Conservation (phyloP, 2,329 filamentous ascomycete species). For the Chaetomium strumarium region DNA sequence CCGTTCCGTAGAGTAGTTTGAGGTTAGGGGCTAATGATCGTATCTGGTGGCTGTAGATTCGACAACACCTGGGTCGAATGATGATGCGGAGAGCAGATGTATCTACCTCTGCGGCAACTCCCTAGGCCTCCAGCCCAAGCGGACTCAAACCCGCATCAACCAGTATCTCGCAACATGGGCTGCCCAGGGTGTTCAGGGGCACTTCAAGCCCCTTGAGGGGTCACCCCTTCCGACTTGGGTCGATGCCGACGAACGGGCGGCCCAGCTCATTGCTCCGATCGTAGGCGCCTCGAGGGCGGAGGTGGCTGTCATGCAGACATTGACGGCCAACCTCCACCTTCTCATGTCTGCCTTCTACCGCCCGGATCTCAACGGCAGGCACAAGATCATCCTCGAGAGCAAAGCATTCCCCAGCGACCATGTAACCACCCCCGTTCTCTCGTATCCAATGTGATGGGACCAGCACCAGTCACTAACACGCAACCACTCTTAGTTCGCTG, state of each 20-base stretch:
- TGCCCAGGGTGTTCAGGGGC: slow-evolving; percentile 68
- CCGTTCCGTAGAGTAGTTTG: neutral
- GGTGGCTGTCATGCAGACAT: slow-evolving; percentile 72
- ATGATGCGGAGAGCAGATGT: slow-evolving; percentile 24
- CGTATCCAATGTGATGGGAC: no score
- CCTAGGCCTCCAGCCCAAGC: slow-evolving; percentile 65
- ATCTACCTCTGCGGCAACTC: slow-evolving; percentile 79
- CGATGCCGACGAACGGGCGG: slow-evolving; percentile 62
- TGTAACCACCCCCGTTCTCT: slow-evolving; percentile 41
- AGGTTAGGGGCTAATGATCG: slow-evolving; percentile 6
- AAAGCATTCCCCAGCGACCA: slow-evolving; percentile 81
- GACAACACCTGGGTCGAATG: slow-evolving; percentile 1
- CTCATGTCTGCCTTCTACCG: slow-evolving; percentile 74
- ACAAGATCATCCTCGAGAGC: slow-evolving; percentile 73
- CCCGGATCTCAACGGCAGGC: slow-evolving; percentile 51
- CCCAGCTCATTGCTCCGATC: slow-evolving; percentile 61
- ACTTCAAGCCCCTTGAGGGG: slow-evolving; percentile 61
- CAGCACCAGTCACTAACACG: slow-evolving; percentile 21
- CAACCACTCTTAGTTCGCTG: slow-evolving; percentile 54
- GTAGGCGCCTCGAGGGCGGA: slow-evolving; percentile 64
- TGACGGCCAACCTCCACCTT: slow-evolving; percentile 73
- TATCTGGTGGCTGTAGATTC: slow-evolving; percentile 4
- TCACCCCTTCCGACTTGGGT: slow-evolving; percentile 61
- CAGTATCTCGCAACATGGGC: slow-evolving; percentile 70
- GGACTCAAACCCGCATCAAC: slow-evolving; percentile 57